A percentile compares a stretch with the other conserved stretches of the same genome.
These are phyloP conservation scores for Hymenoscyphus fraxineus DNA, from an alignment of 2,329 filamentous ascomycete species.

Conservation along the genomic window DNA sequence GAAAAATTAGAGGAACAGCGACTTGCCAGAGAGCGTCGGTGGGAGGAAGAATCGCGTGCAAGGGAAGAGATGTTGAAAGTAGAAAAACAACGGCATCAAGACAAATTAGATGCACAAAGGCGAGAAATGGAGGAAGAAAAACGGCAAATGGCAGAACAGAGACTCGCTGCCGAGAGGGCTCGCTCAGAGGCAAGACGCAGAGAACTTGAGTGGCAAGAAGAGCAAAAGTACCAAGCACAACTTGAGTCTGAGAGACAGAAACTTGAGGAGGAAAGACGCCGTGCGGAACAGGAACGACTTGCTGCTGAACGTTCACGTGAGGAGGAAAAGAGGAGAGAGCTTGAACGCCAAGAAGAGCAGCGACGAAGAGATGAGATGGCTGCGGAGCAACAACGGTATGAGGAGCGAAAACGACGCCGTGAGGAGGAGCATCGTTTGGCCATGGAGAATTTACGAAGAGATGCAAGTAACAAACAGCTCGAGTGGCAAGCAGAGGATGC, in stretches of 20 bases:
- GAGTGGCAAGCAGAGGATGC: neutral
- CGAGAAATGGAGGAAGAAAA: conserved; percentile 1
- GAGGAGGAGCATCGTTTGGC: neutral
- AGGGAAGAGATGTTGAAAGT: neutral
- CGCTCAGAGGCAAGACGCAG: neutral
- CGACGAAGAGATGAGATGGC: conserved; percentile 1
- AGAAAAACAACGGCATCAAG: neutral
- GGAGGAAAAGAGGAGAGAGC: neutral
- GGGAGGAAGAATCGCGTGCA: neutral
- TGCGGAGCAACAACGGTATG: neutral
- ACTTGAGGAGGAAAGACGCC: neutral
- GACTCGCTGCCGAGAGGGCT: neutral
- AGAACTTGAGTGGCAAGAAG: neutral
- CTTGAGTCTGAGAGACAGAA: neutral
- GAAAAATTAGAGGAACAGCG: neutral
- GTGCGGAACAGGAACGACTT: neutral
- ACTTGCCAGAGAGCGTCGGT: neutral
- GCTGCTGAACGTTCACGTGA: neutral
- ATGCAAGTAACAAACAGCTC: neutral
- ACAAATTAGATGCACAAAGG: neutral
- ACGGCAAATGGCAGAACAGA: neutral
- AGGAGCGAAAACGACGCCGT: neutral
- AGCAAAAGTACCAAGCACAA: neutral
- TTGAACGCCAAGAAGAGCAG: neutral
- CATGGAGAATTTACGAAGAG: neutral